These are phyloP conservation scores for Lactarius hengduanensis DNA, from an alignment of 768 basidiomycete species.

Conservation along the genomic window DNA sequence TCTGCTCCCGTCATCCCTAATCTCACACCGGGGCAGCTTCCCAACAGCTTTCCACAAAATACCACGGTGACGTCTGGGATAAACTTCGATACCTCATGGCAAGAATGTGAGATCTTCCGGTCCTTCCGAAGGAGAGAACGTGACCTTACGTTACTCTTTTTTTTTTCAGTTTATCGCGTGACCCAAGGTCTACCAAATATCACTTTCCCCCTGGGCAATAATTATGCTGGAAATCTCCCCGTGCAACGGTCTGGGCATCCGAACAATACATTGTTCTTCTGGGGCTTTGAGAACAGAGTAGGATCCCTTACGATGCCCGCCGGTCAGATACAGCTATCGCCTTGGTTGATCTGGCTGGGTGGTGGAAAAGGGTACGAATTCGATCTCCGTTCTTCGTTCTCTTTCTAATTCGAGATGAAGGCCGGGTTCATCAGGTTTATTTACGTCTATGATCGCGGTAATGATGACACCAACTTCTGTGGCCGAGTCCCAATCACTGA, in stretches of 20 bases:
- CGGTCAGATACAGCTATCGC: slow-evolving; percentile 31
- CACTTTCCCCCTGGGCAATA: slow-evolving; percentile 35
- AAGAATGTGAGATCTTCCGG: slow-evolving; percentile 14
- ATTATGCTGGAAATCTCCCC: slow-evolving; percentile 40
- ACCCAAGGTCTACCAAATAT: slow-evolving; percentile 38
- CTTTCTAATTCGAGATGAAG: slow-evolving; percentile 33
- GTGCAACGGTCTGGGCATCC: slow-evolving; percentile 36
- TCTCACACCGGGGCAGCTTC: slow-evolving; percentile 4
- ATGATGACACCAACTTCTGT: background rate
- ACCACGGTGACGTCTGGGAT: background rate
- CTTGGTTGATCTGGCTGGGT: slow-evolving; percentile 43
- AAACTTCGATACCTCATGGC: slow-evolving; percentile 18
- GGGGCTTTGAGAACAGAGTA: slow-evolving; percentile 39
- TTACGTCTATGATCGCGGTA: slow-evolving; percentile 60
- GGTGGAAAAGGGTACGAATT: slow-evolving; percentile 34
- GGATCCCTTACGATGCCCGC: slow-evolving; percentile 39
- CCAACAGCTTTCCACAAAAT: slow-evolving; percentile 21
- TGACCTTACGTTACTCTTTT: background rate
- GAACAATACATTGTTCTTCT: slow-evolving; percentile 43
- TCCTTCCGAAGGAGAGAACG: background rate
- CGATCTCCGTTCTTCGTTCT: background rate
- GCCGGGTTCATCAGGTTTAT: slow-evolving; percentile 69
- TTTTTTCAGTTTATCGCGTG: slow-evolving; percentile 37
- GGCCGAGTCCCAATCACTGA: background rate
- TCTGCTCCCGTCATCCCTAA: background rate